phyloP scores from a whole-genome alignment of 495 filamentous ascomycete species.

The Hypoxylon rickii region DNA sequence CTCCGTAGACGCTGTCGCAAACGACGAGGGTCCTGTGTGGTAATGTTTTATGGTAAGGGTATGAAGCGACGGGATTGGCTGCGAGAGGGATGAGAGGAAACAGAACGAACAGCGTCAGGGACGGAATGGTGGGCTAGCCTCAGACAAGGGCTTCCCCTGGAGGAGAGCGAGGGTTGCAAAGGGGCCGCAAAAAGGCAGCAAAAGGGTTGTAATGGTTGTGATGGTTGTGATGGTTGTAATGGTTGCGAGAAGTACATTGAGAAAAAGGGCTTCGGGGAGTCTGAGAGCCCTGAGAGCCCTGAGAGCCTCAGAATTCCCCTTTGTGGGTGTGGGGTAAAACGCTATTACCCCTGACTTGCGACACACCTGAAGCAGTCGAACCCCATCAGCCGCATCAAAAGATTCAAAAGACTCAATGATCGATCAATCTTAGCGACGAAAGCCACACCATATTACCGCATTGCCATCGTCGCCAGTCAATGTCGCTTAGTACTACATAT shows the following conservation, averaged over 20 bases:
- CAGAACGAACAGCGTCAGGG: no score
- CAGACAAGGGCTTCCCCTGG: conserved; percentile 9
- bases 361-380: conserved; percentile 52
- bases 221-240: no score
- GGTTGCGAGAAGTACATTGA: no score
- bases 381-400: conserved; percentile 32
- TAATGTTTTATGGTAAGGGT: conserved; percentile 45
- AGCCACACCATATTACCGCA: neutral
- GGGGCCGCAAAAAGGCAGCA: no score
- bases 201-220: no score
- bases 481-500: no score
- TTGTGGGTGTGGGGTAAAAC: conserved; percentile 37
- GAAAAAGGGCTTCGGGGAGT: no score
- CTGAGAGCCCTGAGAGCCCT: no score
- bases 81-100: conserved; percentile 18
- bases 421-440: no score
- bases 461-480: no score
- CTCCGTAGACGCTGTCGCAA: conserved; percentile 13
- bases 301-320: conserved; percentile 27
- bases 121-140: conserved; percentile 13
- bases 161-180: no score
- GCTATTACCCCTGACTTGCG: conserved; percentile 51
- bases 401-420: no score
- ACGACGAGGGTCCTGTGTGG: conserved; percentile 37
- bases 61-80: conserved; percentile 40